These are phyloP conservation scores for Crassisporium funariophilum DNA, from an alignment of 768 basidiomycete genomes.

Conservation along the genomic window DNA sequence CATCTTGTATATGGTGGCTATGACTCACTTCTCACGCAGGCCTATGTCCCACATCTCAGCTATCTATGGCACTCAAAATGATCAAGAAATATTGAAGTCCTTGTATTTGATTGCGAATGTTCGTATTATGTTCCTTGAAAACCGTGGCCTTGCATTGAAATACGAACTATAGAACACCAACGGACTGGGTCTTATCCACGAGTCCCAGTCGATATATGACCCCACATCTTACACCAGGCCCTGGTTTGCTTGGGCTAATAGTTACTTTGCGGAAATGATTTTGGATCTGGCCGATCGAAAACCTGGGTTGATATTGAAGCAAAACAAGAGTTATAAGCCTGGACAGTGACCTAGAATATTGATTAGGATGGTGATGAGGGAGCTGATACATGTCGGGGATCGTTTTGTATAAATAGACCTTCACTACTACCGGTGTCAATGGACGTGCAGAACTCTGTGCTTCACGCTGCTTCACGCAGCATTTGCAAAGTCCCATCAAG, in stretches of 20 bases:
- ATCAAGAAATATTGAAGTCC: conserved; percentile 62
- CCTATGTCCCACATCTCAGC: conserved; percentile 81
- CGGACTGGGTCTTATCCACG: conserved; percentile 77
- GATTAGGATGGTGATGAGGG: too few relatives aligned
- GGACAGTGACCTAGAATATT: conserved; percentile 37
- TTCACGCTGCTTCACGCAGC: too few relatives aligned
- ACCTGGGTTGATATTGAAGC: conserved; percentile 65
- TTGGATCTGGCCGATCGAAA: conserved; percentile 75
- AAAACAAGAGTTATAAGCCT: conserved; percentile 56
- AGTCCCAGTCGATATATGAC: conserved; percentile 68
- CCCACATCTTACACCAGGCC: conserved; percentile 60
- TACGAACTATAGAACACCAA: conserved; percentile 57
- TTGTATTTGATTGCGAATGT: conserved; percentile 73
- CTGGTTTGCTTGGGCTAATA: conserved; percentile 87
- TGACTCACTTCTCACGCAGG: conserved; percentile 37
- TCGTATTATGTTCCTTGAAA: conserved; percentile 25
- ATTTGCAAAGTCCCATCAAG: too few relatives aligned
- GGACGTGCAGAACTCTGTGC: too few relatives aligned
- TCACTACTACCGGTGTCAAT: too few relatives aligned
- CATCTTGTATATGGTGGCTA: neutral
- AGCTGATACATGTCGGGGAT: too few relatives aligned
- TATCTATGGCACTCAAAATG: conserved; percentile 75
- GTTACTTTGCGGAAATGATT: conserved; percentile 83
- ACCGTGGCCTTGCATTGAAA: conserved; percentile 1
- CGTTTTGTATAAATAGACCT: too few relatives aligned